Base-by-base conservation (phyloP, 345 rosid genomes). In the Euphorbia pulcherrima region DNA sequence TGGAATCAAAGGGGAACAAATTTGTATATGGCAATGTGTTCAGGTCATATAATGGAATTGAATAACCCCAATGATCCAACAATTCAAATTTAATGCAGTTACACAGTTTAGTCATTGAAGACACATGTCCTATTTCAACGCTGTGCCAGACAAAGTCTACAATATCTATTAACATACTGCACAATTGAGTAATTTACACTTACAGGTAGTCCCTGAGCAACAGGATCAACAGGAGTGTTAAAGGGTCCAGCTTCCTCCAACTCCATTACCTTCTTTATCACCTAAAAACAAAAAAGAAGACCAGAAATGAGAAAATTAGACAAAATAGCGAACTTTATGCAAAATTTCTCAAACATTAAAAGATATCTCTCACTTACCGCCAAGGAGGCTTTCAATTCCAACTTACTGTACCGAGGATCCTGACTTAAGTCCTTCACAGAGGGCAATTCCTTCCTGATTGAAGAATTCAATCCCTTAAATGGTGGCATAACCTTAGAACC, bases 191-290 rank as follows among this genome's bases (percentile, higher is more conserved):
- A n/a, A 73, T 21, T 27, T 18, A 39, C 30, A 72, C 71, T 73
- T 67, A 73, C 76, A 44, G 69, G 65, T 37, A 73, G 9, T 60
- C 71, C 76, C 55, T 60, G 39, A 40, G 71, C 27, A 59, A 60
- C 47, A 73, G 71, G 76, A 66, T 73, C 67, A 52, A 73, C 71
- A 20, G 76, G 76, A 35, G 76, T 23, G 28, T 17, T 66, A 16
- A 73, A 73, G 52, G 67, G 55, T 60, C 14, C 55, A 26, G 76
- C 71, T 28, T 73, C 76, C 50, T 73, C 67, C 76, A 73, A 66
- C 26, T 51, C 62, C 76, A 73, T 60, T 0, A 73, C 66, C 62
- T 59, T 73, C 67, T 73, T 66, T 51, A 73, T 73, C 66, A 73
- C 76, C 76, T 73, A 29, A 5, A 50, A 72, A 21, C 14, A 21